Evolutionary conservation across 257 asterid genomes (phyloP).

Genomic region (Solanum chaucha): DNA sequence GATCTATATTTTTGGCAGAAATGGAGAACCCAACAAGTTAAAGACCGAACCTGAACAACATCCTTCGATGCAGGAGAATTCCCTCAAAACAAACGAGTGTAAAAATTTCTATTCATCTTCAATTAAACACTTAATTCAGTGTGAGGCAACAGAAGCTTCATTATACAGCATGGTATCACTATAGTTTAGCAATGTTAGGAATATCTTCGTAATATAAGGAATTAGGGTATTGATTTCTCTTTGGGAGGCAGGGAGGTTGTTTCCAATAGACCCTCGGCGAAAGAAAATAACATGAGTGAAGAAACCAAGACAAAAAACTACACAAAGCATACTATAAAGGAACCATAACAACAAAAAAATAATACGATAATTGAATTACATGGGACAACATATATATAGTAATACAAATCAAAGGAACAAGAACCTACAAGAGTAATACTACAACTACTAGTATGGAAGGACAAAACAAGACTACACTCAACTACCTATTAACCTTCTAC

Average conservation of each 20-base stretch:
- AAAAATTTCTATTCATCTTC: background rate
- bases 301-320: background rate
- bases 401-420: background rate
- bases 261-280: background rate
- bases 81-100: background rate
- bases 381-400: background rate
- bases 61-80: background rate
- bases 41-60: background rate
- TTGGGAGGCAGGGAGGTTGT: background rate
- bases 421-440: background rate
- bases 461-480: background rate
- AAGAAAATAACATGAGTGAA: background rate
- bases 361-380: background rate
- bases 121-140: background rate
- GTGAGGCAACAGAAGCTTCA: background rate
- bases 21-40: background rate
- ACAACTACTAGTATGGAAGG: background rate
- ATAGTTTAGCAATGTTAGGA: background rate
- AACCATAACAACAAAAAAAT: background rate
- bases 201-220: background rate
- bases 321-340: background rate
- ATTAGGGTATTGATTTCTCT: background rate
- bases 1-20: background rate
- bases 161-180: background rate
- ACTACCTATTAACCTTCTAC: too few relatives aligned